Evolutionary conservation across 139 green algal species (phyloP).

Genomic region (Tetradesmus lagerheimii): DNA sequence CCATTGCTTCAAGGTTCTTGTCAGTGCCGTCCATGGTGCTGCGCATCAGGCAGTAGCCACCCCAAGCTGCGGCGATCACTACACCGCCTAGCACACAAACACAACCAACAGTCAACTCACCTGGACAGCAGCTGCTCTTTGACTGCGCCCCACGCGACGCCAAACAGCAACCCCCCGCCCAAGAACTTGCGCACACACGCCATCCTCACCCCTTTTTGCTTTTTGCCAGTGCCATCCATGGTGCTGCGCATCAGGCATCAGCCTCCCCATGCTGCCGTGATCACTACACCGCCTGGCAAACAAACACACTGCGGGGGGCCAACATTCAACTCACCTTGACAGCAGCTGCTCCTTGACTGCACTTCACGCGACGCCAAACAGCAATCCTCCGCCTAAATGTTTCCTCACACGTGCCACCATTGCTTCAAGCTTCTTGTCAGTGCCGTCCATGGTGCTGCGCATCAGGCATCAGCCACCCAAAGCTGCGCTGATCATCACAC

Average conservation of each 20-base stretch:
- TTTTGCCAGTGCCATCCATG: background rate
- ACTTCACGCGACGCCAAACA: background rate
- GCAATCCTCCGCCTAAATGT: constrained; percentile 54
- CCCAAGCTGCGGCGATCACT: too few relatives aligned
- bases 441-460: constrained; percentile 46
- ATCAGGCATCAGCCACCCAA: too few relatives aligned
- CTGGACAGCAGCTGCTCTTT: background rate
- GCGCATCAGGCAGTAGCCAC: too few relatives aligned
- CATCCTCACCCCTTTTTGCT: background rate
- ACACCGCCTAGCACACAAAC: background rate
- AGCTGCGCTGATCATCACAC: too few relatives aligned
- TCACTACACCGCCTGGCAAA: too few relatives aligned
- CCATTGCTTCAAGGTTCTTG: constrained; percentile 52
- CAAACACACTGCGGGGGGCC: background rate
- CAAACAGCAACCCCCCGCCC: background rate
- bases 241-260: too few relatives aligned
- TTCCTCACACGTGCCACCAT: constrained; percentile 55
- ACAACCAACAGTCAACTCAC: background rate
- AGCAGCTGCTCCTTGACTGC: background rate
- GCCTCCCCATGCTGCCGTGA: too few relatives aligned
- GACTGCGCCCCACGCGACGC: background rate
- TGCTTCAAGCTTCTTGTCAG: constrained; percentile 50
- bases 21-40: constrained; percentile 53
- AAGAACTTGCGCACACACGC: background rate
- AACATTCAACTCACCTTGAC: background rate